A percentile compares a stretch with the other conserved stretches of the same genome.
Evolutionary conservation across 148 eudicot genomes (phyloP).

Genomic region (Limonium bicolor): DNA sequence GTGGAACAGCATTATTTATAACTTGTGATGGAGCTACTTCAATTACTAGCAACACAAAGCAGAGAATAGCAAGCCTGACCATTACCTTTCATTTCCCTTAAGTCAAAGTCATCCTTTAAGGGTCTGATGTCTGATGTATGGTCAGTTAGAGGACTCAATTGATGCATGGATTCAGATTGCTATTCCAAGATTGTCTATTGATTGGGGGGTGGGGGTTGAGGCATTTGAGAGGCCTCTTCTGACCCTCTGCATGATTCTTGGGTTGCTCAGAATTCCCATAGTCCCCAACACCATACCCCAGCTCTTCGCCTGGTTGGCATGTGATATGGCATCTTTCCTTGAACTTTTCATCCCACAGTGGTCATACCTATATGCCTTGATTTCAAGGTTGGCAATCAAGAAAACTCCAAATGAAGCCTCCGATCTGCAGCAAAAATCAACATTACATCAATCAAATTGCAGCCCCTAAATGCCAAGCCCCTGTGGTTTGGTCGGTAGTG

Average conservation of each 20-base stretch:
- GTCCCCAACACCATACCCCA: slow-evolving; percentile 96
- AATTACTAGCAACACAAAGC: too few relatives aligned
- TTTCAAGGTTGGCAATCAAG: slow-evolving; percentile 80
- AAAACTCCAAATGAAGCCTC: slow-evolving; percentile 95
- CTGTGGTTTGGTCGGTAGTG: too few relatives aligned
- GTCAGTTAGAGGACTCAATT: slow-evolving; percentile 69
- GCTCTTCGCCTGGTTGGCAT: slow-evolving; percentile 45
- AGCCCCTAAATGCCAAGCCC: slow-evolving; percentile 1
- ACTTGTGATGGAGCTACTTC: too few relatives aligned
- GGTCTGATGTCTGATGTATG: too few relatives aligned
- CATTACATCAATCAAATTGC: slow-evolving; percentile 27
- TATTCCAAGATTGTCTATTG: slow-evolving; percentile 81
- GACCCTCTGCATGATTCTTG: slow-evolving; percentile 70
- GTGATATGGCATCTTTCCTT: slow-evolving; percentile 55
- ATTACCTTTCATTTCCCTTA: too few relatives aligned
- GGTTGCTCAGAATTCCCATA: slow-evolving; percentile 86
- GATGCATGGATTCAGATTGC: slow-evolving; percentile 99
- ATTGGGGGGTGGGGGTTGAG: slow-evolving; percentile 99
- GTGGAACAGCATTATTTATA: too few relatives aligned
- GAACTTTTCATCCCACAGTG: slow-evolving; percentile 72
- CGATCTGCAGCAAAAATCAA: slow-evolving; percentile 80
- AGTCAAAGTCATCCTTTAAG: too few relatives aligned
- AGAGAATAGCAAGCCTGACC: too few relatives aligned
- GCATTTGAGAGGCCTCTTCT: slow-evolving; percentile 75
- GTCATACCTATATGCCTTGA: slow-evolving; percentile 73